phyloP scores from a whole-genome alignment of 495 filamentous ascomycete genomes.

The Thozetella sp. region DNA sequence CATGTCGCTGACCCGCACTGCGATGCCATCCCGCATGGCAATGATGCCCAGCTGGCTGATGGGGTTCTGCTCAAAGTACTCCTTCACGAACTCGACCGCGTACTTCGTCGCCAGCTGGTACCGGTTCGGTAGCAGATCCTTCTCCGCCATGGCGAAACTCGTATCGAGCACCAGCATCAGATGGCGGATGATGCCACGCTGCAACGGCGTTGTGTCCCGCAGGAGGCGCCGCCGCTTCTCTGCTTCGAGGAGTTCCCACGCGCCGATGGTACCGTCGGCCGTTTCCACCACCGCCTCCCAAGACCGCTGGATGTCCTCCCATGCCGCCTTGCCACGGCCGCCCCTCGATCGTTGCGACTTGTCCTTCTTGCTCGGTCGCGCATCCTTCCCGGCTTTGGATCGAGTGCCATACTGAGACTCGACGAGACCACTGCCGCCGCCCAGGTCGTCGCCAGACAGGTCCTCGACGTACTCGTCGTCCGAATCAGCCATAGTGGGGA shows the following conservation, averaged over 20 bases:
- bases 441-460: constrained; percentile 76
- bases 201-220: constrained; percentile 90
- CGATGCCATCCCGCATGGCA: constrained; percentile 89
- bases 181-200: constrained; percentile 96
- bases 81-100: constrained; percentile 83
- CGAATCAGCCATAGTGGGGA: constrained; percentile 66
- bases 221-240: constrained; percentile 60
- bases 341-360: constrained; percentile 11
- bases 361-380: constrained; percentile 22
- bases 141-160: constrained; percentile 91
- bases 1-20: constrained; percentile 82
- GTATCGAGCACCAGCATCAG: constrained; percentile 91
- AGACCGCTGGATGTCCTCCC: constrained; percentile 49
- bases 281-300: constrained; percentile 47
- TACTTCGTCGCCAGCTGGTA: constrained; percentile 82
- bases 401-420: constrained; percentile 18
- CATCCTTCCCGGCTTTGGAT: constrained; percentile 17
- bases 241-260: constrained; percentile 38
- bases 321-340: constrained; percentile 34
- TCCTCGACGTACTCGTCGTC: constrained; percentile 82
- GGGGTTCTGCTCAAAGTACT: constrained; percentile 99
- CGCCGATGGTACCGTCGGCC: constrained; percentile 38
- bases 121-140: constrained; percentile 86
- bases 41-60: constrained; percentile 93
- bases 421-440: constrained; percentile 45